phyloP scores from a whole-genome alignment of 129 eudicot species.

The Ambrosia trifida region DNA sequence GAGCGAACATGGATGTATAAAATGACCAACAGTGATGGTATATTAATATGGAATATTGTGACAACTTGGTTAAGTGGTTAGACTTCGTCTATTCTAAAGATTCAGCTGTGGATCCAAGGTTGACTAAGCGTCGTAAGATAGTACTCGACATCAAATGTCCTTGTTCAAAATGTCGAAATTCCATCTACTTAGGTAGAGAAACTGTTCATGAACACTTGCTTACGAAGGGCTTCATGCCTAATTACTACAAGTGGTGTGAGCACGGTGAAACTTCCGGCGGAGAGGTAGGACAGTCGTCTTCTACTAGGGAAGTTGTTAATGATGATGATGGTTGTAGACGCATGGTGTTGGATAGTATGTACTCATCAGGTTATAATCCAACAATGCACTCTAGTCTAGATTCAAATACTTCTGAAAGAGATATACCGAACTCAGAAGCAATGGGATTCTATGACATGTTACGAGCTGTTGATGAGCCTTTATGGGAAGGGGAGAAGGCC shows the following conservation, averaged over 20 bases:
- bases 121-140: neutral
- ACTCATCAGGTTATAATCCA: neutral
- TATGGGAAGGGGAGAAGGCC: neutral
- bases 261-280: neutral
- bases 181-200: neutral
- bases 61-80: neutral
- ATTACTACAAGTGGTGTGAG: neutral
- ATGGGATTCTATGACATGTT: neutral
- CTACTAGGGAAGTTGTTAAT: neutral
- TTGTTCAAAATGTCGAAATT: neutral
- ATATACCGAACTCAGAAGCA: neutral
- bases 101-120: neutral
- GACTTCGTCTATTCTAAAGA: no score
- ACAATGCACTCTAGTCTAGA: neutral
- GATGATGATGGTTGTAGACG: neutral
- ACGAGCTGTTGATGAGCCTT: neutral
- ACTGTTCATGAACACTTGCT: neutral
- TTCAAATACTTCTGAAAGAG: neutral
- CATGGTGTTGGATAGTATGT: conserved; percentile 7
- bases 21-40: no score
- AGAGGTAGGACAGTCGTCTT: neutral
- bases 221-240: neutral
- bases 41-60: neutral
- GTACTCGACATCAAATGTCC: neutral
- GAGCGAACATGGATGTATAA: no score